Percentiles rank a stretch among this genome's conserved stretches.
These are phyloP conservation scores for Botrytis deweyae DNA, from an alignment of 2,329 filamentous ascomycete genomes.

Conservation along the genomic window DNA sequence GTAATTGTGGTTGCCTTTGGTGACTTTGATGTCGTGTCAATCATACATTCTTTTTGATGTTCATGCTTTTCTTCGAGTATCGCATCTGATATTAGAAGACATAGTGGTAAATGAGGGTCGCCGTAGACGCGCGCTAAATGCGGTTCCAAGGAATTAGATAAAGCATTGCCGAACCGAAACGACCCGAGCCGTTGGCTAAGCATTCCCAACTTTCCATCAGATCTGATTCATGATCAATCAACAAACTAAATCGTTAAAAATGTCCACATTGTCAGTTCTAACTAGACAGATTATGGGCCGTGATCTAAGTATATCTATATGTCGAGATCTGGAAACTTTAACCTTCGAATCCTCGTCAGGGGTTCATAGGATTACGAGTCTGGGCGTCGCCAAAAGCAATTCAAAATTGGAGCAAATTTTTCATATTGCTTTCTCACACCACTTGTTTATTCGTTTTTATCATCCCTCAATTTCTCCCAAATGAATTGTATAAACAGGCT, in stretches of 20 bases:
- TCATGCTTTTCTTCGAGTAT: not conserved
- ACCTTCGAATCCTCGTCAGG: constrained; percentile 12
- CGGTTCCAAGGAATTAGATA: not conserved
- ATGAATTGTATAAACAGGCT: not conserved
- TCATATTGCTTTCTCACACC: not conserved
- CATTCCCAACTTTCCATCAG: not conserved
- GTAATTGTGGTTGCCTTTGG: constrained; percentile 6
- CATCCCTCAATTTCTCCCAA: not conserved
- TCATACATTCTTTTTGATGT: constrained; percentile 3
- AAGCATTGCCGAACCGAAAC: constrained; percentile 11
- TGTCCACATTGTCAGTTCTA: not conserved
- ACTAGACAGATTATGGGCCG: not conserved
- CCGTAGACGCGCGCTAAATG: constrained; percentile 13
- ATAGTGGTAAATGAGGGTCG: not conserved
- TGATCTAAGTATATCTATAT: not conserved
- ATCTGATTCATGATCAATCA: not conserved
- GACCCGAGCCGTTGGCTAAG: constrained; percentile 13
- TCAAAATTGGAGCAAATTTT: not conserved
- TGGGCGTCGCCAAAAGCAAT: constrained; percentile 14
- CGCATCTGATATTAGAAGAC: constrained; percentile 11
- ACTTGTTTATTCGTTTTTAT: not conserved
- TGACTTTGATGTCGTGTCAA: not conserved
- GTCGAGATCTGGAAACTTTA: not conserved
- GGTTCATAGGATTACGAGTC: not conserved
- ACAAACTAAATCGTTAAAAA: not conserved